Conservation (phyloP, 75 land plant species). For the Ceratopteris richardii region DNA sequence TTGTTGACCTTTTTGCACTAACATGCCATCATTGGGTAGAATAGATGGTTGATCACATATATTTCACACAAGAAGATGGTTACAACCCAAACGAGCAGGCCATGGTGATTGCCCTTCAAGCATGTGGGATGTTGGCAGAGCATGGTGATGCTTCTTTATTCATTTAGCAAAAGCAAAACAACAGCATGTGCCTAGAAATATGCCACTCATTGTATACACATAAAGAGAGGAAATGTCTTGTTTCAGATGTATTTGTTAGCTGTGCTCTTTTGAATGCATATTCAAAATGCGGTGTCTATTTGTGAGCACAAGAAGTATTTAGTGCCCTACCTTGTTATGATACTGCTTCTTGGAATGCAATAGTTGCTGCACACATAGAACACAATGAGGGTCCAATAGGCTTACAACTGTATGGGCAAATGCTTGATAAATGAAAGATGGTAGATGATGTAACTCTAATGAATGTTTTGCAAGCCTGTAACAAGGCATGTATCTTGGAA, state of each 20-base stretch:
- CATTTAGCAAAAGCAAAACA: not conserved
- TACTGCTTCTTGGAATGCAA: slow-evolving; percentile 23
- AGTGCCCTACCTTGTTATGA: slow-evolving; percentile 15
- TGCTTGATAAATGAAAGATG: not conserved
- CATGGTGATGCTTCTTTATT: not conserved
- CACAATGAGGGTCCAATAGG: slow-evolving; percentile 34
- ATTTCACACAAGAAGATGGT: too few relatives aligned
- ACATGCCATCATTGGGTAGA: too few relatives aligned
- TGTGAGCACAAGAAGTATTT: slow-evolving; percentile 12
- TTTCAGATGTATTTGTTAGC: slow-evolving; percentile 7
- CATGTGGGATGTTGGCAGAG: not conserved
- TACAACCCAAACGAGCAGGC: not conserved
- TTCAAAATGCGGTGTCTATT: slow-evolving; percentile 9
- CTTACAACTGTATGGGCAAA: slow-evolving; percentile 18
- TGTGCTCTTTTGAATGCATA: slow-evolving; percentile 23
- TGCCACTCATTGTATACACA: not conserved
- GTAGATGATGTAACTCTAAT: not conserved
- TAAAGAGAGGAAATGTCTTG: slow-evolving; percentile 11
- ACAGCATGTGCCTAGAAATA: not conserved
- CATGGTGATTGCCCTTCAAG: not conserved
- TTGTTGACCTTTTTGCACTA: too few relatives aligned
- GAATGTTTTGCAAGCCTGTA: not conserved
- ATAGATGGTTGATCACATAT: too few relatives aligned
- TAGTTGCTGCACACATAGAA: slow-evolving; percentile 33
- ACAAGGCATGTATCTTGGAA: not conserved